Percentiles rank a stretch among this genome's conserved stretches.
These are phyloP conservation scores for Lagenidium sp. DNA, from an alignment of 352 stramenopile species.

Conservation along the genomic window DNA sequence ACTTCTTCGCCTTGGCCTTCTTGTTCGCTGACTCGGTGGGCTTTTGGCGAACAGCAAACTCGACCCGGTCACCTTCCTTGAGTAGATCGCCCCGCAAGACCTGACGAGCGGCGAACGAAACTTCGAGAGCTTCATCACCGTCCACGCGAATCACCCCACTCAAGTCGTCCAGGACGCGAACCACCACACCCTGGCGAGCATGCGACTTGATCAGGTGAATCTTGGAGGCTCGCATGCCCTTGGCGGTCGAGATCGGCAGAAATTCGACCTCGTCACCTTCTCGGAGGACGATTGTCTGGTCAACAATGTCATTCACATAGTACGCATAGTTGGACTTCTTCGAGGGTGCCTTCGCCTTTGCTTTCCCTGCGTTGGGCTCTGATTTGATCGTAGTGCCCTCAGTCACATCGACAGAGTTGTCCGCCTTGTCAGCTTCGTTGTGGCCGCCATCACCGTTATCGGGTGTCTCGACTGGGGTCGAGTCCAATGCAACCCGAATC, in stretches of 20 bases:
- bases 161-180: slow-evolving; percentile 30
- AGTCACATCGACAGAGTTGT: slow-evolving; percentile 11
- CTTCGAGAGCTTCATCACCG: slow-evolving; percentile 20
- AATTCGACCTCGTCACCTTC: slow-evolving; percentile 73
- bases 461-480: slow-evolving; percentile 1
- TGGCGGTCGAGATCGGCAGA: slow-evolving; percentile 26
- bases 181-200: slow-evolving; percentile 51
- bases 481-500: slow-evolving; percentile 25
- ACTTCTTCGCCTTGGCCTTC: slow-evolving; percentile 9
- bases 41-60: slow-evolving; percentile 38
- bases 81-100: slow-evolving; percentile 58
- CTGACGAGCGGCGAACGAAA: slow-evolving; percentile 32
- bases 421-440: slow-evolving; percentile 15
- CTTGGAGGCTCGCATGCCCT: slow-evolving; percentile 40
- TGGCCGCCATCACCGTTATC: slow-evolving; percentile 8
- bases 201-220: slow-evolving; percentile 45
- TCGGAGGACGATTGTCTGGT: slow-evolving; percentile 42
- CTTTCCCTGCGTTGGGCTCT: slow-evolving; percentile 1
- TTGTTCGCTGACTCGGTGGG: not conserved
- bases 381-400: slow-evolving; percentile 11
- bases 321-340: slow-evolving; percentile 30
- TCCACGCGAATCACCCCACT: slow-evolving; percentile 48
- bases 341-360: not conserved
- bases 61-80: slow-evolving; percentile 55
- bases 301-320: slow-evolving; percentile 58